phyloP scores from a whole-genome alignment of 2,329 filamentous ascomycete genomes.

The Anthostomella pinea region DNA sequence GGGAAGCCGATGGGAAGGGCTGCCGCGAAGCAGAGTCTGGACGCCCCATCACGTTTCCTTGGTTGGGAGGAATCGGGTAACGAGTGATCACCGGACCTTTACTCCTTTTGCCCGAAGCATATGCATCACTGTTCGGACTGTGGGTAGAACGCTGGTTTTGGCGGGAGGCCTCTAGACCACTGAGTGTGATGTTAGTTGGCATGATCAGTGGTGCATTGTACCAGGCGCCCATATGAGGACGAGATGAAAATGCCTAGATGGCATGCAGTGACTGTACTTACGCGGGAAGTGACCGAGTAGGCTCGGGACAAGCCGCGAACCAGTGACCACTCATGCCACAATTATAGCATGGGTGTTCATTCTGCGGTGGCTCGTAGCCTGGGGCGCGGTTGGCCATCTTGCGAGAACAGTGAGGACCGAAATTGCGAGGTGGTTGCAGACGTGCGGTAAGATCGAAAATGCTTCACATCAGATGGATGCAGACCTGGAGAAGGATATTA shows the following conservation, averaged over 20 bases:
- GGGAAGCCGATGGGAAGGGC: not conserved
- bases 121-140: constrained; percentile 21
- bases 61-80: constrained; percentile 27
- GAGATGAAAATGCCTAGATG: not conserved
- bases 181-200: constrained; percentile 17
- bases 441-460: too few species aligned
- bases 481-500: too few species aligned
- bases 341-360: constrained; percentile 32
- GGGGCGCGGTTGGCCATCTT: constrained; percentile 28
- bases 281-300: constrained; percentile 32
- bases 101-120: constrained; percentile 20
- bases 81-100: constrained; percentile 33
- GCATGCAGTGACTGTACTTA: constrained; percentile 20
- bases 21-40: too few species aligned
- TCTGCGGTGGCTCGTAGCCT: constrained; percentile 25
- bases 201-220: too few species aligned
- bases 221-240: not conserved
- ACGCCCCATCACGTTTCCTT: too few species aligned
- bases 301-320: constrained; percentile 33
- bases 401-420: too few species aligned
- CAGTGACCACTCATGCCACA: constrained; percentile 33
- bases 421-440: too few species aligned
- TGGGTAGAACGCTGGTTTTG: constrained; percentile 25
- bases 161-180: constrained; percentile 31
- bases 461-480: too few species aligned